phyloP scores from a whole-genome alignment of 2,329 filamentous ascomycete species.

The Xylariaceae sp. region DNA sequence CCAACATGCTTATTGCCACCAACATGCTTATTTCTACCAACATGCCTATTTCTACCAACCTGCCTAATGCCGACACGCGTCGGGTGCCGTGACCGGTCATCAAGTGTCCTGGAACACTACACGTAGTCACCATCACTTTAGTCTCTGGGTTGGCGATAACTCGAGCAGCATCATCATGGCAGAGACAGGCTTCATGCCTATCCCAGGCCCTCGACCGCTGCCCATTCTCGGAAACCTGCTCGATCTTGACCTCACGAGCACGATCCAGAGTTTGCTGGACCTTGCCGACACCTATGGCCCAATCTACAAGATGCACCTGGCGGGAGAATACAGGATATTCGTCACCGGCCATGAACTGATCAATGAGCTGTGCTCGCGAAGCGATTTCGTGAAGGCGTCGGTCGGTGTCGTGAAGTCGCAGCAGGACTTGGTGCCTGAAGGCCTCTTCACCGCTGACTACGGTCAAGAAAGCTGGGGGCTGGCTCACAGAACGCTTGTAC shows the following conservation, averaged over 20 bases:
- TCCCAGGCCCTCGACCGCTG: too few relatives aligned
- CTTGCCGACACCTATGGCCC: constrained; percentile 4
- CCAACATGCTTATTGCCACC: too few relatives aligned
- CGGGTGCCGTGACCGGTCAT: too few relatives aligned
- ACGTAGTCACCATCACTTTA: too few relatives aligned
- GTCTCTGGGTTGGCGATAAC: too few relatives aligned
- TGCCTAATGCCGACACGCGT: too few relatives aligned
- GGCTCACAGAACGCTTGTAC: constrained; percentile 6
- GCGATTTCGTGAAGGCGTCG: constrained; percentile 7
- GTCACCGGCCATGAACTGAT: constrained; percentile 5
- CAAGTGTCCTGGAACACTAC: too few relatives aligned
- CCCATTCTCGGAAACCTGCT: constrained; percentile 8
- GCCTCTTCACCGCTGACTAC: constrained; percentile 5
- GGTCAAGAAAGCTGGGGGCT: constrained; percentile 8
- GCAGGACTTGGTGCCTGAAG: constrained; percentile 2
- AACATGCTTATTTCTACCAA: too few relatives aligned
- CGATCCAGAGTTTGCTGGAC: constrained; percentile 3
- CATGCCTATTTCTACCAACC: too few relatives aligned
- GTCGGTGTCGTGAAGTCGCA: constrained; percentile 3
- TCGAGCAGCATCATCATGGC: too few relatives aligned
- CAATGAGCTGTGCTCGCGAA: constrained; percentile 9
- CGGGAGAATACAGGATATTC: constrained; percentile 7
- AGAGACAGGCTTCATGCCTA: too few relatives aligned
- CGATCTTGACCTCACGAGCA: constrained; percentile 5
- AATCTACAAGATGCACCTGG: constrained; percentile 9